Conservation (phyloP, 2,329 filamentous ascomycete genomes). For the Parastagonospora nodorum region DNA sequence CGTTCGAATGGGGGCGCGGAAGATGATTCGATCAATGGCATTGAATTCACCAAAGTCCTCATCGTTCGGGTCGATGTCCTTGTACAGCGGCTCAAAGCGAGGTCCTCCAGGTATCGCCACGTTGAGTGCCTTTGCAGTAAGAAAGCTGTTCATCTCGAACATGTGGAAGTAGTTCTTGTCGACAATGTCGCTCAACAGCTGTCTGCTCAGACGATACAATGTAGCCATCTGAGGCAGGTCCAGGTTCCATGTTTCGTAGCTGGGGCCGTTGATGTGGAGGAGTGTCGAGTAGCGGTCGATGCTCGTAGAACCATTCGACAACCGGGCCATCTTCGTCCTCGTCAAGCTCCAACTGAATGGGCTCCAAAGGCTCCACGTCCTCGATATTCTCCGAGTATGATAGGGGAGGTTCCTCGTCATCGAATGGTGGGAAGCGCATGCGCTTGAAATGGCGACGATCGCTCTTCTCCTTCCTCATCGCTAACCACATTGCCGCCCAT, state of each 20-base stretch:
- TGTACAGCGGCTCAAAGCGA: conserved; percentile 95
- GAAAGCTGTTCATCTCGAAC: conserved; percentile 92
- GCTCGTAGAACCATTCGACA: conserved; percentile 97
- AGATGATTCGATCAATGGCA: conserved; percentile 98
- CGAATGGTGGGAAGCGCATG: conserved; percentile 98
- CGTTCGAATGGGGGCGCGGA: conserved; percentile 90
- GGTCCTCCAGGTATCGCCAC: conserved; percentile 97
- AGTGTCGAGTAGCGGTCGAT: conserved; percentile 86
- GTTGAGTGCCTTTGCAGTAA: conserved; percentile 95
- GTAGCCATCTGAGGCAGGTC: conserved; percentile 94
- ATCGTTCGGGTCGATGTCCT: conserved; percentile 97
- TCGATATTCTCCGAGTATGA: conserved; percentile 99
- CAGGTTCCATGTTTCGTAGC: conserved; percentile 96
- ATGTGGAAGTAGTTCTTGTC: conserved; percentile 98
- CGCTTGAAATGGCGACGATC: conserved; percentile 95
- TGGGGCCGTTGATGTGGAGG: conserved; percentile 93
- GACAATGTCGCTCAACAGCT: conserved; percentile 86
- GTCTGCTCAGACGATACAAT: conserved; percentile 87
- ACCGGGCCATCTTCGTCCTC: conserved; percentile 90
- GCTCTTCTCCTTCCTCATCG: conserved; percentile 97
- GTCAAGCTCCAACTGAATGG: conserved; percentile 97
- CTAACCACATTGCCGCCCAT: conserved; percentile 99
- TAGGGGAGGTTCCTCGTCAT: conserved; percentile 95
- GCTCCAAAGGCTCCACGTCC: conserved; percentile 95
- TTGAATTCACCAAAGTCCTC: conserved; percentile 99